Percentiles rank a stretch among this genome's conserved stretches.
Conservation (phyloP, 345 rosid species). For the Sapria himalayana region DNA sequence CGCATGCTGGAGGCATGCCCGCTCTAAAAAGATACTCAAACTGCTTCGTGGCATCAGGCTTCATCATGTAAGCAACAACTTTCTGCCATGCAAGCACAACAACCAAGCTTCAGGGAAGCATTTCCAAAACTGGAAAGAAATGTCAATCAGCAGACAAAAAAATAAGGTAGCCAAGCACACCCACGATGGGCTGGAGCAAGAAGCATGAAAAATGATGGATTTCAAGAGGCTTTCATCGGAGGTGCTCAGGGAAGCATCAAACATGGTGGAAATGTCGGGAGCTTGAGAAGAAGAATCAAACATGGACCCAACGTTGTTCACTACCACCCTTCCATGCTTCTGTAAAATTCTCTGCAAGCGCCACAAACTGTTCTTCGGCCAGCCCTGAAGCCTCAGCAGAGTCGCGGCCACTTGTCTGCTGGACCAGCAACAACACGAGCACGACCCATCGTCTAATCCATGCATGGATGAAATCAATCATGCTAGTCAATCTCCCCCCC, state of each 20-base stretch:
- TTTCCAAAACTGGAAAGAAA: background rate
- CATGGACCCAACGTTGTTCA: conserved; percentile 30
- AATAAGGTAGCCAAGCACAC: conserved; percentile 19
- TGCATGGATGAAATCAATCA: background rate
- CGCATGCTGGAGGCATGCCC: conserved; percentile 17
- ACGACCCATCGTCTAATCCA: conserved; percentile 62
- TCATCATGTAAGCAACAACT: conserved; percentile 26
- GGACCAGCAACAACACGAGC: conserved; percentile 65
- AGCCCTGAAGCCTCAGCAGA: conserved; percentile 46
- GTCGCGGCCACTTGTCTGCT: conserved; percentile 44
- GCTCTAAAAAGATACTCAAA: conserved; percentile 26
- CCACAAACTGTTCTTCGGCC: conserved; percentile 18
- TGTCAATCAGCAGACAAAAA: background rate
- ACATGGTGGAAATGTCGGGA: conserved; percentile 20
- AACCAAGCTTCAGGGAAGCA: conserved; percentile 5
- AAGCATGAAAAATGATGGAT: conserved; percentile 26
- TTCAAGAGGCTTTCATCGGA: conserved; percentile 46
- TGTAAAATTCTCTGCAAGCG: conserved; percentile 37
- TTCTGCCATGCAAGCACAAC: conserved; percentile 21
- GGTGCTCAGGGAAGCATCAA: conserved; percentile 24
- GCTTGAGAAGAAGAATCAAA: conserved; percentile 36
- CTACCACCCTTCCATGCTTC: conserved; percentile 28
- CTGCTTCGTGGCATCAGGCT: conserved; percentile 13
- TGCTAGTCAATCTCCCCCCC: too few relatives aligned
- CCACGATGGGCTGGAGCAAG: conserved; percentile 31